Conservation (phyloP, 495 filamentous ascomycete genomes). For the Talaromyces borbonicus region DNA sequence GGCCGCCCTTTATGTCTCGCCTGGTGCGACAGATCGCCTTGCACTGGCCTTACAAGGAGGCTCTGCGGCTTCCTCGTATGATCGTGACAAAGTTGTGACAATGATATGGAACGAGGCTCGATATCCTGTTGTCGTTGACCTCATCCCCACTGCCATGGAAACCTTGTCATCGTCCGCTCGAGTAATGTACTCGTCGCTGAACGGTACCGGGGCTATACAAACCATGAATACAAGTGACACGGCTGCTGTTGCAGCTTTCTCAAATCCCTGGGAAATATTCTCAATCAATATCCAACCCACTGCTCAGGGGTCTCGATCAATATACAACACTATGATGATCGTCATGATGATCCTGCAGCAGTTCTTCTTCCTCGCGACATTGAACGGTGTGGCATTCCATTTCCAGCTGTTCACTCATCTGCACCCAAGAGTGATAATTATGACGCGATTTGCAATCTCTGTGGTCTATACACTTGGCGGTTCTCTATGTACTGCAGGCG, state of each 20-base stretch:
- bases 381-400: slow-evolving; percentile 30
- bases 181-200: slow-evolving; percentile 20
- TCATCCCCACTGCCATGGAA: slow-evolving; percentile 18
- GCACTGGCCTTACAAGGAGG: slow-evolving; percentile 24
- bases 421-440: slow-evolving; percentile 27
- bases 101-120: slow-evolving; percentile 44
- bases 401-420: slow-evolving; percentile 34
- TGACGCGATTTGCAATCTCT: slow-evolving; percentile 31
- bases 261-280: slow-evolving; percentile 31
- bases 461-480: slow-evolving; percentile 34
- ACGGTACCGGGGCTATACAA: slow-evolving; percentile 20
- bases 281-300: slow-evolving; percentile 36
- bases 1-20: slow-evolving; percentile 32
- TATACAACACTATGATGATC: slow-evolving; percentile 44
- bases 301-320: slow-evolving; percentile 34
- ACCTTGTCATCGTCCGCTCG: slow-evolving; percentile 25
- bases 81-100: slow-evolving; percentile 26
- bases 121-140: slow-evolving; percentile 35
- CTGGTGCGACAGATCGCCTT: slow-evolving; percentile 28
- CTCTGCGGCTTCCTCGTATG: slow-evolving; percentile 17
- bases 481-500: slow-evolving; percentile 33
- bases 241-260: slow-evolving; percentile 24
- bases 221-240: slow-evolving; percentile 19
- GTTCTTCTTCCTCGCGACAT: slow-evolving; percentile 41
- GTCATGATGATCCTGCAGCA: slow-evolving; percentile 41